Conservation (phyloP, 176 grass and related monocot genomes). For the Musa troglodytarum region DNA sequence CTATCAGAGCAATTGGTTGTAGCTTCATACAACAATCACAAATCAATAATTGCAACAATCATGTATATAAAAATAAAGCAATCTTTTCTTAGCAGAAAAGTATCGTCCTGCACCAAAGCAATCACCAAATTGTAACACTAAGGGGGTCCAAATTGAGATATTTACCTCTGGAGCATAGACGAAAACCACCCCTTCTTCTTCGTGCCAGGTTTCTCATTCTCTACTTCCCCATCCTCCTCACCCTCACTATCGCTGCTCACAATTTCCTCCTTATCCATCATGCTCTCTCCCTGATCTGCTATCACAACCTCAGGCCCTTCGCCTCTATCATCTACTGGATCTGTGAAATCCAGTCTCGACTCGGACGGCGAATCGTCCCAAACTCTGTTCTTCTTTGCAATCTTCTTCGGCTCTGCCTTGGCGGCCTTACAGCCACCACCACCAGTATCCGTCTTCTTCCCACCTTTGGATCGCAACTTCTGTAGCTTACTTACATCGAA, state of each 20-base stretch:
- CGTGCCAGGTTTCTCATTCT: slow-evolving; percentile 22
- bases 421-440: slow-evolving; percentile 21
- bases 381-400: slow-evolving; percentile 60
- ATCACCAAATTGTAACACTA: neutral
- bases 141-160: neutral
- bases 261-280: slow-evolving; percentile 95
- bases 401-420: slow-evolving; percentile 45
- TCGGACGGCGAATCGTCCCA: slow-evolving; percentile 60
- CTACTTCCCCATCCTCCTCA: slow-evolving; percentile 41
- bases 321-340: slow-evolving; percentile 71
- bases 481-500: slow-evolving; percentile 93
- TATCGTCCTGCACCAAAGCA: neutral
- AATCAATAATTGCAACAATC: neutral
- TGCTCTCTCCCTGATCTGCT: slow-evolving; percentile 54
- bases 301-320: slow-evolving; percentile 29
- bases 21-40: neutral
- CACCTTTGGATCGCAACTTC: slow-evolving; percentile 25
- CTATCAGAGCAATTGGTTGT: neutral
- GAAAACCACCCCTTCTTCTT: slow-evolving; percentile 92
- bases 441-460: slow-evolving; percentile 24
- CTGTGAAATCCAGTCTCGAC: slow-evolving; percentile 72
- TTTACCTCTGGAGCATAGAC: slow-evolving; percentile 83
- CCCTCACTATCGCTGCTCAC: slow-evolving; percentile 68
- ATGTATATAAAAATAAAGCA: neutral
- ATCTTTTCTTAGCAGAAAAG: no score